Base-by-base conservation (phyloP, 192 early-diverging fungal genomes). In the Ambispora gerdemannii region DNA sequence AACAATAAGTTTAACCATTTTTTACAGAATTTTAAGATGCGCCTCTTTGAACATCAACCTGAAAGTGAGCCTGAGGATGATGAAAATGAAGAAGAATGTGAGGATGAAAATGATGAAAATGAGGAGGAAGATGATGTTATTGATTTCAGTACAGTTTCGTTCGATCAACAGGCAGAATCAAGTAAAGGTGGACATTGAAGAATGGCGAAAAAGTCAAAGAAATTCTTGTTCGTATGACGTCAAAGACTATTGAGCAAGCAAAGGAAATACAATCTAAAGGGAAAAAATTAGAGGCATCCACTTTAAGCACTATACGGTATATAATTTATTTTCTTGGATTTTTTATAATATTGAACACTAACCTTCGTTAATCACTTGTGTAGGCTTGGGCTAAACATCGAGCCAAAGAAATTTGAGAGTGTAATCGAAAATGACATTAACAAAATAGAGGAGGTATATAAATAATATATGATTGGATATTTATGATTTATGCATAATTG, bases 1-100 rank as follows among this genome's bases (percentile, higher is more conserved):
- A 59, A 31, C 24, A 27, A 27, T 27, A 20, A 22, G 31, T 20
- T 52, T 67, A 38, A 17, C 15, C 19, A 11, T 65, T 58, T 64
- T 34, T 22, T 31, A 36, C 17, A 67, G 66, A 67, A 67, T 67
- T 50, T 67, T 32, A 67, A 49, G 66, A 67, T 49, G 11, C 66
- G 35, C 51, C 52, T 67, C 50, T n/a, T 47, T 31, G 66, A 28
- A 50, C 24, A 33, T 53, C 66, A 67, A 67, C 20, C 66, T 49
- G 66, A 67, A 50, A 36, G 66, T 49, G 66, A 67, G 35, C 27
- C 24, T 49, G 66, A 67, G 38, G 66, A 55, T 31, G 47, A 67
- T n/a, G n/a, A n/a, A n/a, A n/a, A n/a, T n/a, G n/a, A n/a, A n/a
- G n/a, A n/a, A n/a, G n/a, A n/a, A n/a, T n/a, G n/a, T n/a, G n/a